phyloP scores from a whole-genome alignment of 75 land plant genomes.

The Chamaecyparis obtusa region DNA sequence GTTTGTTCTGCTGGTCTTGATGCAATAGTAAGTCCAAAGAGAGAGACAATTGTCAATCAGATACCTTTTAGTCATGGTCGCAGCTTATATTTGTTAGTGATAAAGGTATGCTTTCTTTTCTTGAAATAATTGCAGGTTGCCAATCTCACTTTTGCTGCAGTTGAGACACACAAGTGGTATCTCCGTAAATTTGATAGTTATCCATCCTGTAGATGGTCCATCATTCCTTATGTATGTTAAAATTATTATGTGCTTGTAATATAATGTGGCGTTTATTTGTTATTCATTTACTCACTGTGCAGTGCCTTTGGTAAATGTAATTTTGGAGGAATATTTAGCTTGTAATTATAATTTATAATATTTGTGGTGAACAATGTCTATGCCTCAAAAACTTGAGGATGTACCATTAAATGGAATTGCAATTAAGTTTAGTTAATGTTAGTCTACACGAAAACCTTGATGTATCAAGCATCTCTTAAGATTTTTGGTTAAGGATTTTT shows the following conservation, averaged over 20 bases:
- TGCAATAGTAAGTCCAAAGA: neutral
- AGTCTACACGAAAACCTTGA: neutral
- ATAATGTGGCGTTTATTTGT: neutral
- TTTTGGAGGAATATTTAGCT: neutral
- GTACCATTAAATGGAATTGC: neutral
- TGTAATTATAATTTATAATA: neutral
- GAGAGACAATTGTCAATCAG: neutral
- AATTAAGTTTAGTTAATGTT: neutral
- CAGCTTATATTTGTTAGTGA: neutral
- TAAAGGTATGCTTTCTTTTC: neutral
- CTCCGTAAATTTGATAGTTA: constrained; percentile 55
- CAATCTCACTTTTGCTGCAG: constrained; percentile 58
- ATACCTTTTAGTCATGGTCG: neutral
- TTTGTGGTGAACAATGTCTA: neutral
- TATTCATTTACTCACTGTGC: neutral
- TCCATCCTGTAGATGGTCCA: constrained; percentile 40
- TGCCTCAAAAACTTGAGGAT: neutral
- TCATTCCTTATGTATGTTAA: constrained; percentile 47
- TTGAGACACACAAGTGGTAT: constrained; percentile 69
- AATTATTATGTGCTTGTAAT: neutral
- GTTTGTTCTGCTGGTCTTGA: neutral
- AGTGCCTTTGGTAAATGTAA: neutral
- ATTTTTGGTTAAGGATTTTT: neutral
- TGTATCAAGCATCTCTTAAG: neutral
- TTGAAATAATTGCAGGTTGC: constrained; percentile 36